These are phyloP conservation scores for Brassica hybrid DNA, from an alignment of 441 rosid species.

Conservation along the genomic window DNA sequence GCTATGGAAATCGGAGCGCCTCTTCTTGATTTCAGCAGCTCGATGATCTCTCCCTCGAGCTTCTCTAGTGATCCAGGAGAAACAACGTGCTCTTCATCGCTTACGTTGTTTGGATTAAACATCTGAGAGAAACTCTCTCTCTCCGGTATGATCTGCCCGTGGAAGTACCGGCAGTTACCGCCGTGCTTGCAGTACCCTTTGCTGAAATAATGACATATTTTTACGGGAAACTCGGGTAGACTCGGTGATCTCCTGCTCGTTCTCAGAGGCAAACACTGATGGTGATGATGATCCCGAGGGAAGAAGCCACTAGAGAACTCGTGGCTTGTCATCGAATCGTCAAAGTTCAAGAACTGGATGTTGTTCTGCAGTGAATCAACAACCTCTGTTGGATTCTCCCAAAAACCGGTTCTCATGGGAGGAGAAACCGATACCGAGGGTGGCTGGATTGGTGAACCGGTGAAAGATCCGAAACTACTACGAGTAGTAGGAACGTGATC, in stretches of 20 bases:
- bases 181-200: constrained; percentile 93
- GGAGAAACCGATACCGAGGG: too few relatives aligned
- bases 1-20: constrained; percentile 92
- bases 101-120: constrained; percentile 42
- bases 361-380: too few relatives aligned
- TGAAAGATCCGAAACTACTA: too few relatives aligned
- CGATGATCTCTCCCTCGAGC: constrained; percentile 76
- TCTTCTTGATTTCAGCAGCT: constrained; percentile 73
- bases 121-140: constrained; percentile 54
- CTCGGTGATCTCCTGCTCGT: constrained; percentile 69
- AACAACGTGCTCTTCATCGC: constrained; percentile 51
- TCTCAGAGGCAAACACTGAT: constrained; percentile 53
- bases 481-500: too few relatives aligned
- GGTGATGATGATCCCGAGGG: constrained; percentile 52
- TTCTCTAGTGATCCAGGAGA: constrained; percentile 76
- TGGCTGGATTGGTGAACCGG: too few relatives aligned
- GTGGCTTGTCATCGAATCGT: too few relatives aligned
- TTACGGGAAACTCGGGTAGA: constrained; percentile 77
- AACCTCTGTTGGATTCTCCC: too few relatives aligned
- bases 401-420: too few relatives aligned
- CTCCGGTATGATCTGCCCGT: constrained; percentile 54
- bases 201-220: constrained; percentile 78
- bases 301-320: constrained; percentile 47
- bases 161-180: constrained; percentile 78
- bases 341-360: too few relatives aligned